Evolutionary conservation across 2,329 filamentous ascomycete species (phyloP).

Genomic region (Fusarium goolgardi): DNA sequence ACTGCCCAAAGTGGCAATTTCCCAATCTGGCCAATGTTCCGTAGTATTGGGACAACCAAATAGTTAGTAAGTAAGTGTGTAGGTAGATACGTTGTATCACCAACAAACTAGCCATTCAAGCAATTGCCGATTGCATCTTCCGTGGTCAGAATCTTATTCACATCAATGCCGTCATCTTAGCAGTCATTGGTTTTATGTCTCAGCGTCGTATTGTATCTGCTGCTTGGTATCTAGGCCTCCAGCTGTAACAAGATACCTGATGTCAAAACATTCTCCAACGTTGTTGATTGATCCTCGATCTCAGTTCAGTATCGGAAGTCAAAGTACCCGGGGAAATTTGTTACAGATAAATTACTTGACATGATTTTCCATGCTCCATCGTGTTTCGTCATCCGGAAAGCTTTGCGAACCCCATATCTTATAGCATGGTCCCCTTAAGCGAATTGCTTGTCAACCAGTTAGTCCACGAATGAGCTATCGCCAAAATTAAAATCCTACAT

Average conservation of each 20-base stretch:
- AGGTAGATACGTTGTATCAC: slow-evolving; percentile 2
- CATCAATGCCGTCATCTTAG: slow-evolving; percentile 1
- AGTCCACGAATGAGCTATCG: slow-evolving; percentile 40
- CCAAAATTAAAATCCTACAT: slow-evolving; percentile 14
- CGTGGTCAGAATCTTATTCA: slow-evolving; percentile 6
- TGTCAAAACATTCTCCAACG: not conserved
- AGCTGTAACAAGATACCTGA: slow-evolving; percentile 9
- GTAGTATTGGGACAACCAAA: slow-evolving; percentile 1
- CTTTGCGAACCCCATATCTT: slow-evolving; percentile 35
- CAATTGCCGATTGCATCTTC: slow-evolving; percentile 2
- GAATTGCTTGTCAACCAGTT: slow-evolving; percentile 18
- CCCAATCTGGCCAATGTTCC: slow-evolving; percentile 19
- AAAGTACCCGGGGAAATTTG: slow-evolving; percentile 26
- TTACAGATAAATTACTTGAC: slow-evolving; percentile 38
- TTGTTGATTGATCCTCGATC: slow-evolving; percentile 19
- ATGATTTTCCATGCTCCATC: slow-evolving; percentile 15
- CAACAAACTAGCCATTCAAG: slow-evolving; percentile 6
- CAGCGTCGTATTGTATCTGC: slow-evolving; percentile 1
- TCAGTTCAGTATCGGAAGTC: slow-evolving; percentile 30
- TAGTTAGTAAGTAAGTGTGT: not conserved
- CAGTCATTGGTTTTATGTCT: not conserved
- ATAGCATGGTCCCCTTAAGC: slow-evolving; percentile 20
- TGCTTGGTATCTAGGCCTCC: not conserved
- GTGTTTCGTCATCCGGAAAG: slow-evolving; percentile 36
- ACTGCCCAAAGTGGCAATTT: slow-evolving; percentile 5